A percentile compares a stretch with the other conserved stretches of the same genome.
Evolutionary conservation across 495 filamentous ascomycete species (phyloP).

Genomic region (Hypoxylon subgilvum): DNA sequence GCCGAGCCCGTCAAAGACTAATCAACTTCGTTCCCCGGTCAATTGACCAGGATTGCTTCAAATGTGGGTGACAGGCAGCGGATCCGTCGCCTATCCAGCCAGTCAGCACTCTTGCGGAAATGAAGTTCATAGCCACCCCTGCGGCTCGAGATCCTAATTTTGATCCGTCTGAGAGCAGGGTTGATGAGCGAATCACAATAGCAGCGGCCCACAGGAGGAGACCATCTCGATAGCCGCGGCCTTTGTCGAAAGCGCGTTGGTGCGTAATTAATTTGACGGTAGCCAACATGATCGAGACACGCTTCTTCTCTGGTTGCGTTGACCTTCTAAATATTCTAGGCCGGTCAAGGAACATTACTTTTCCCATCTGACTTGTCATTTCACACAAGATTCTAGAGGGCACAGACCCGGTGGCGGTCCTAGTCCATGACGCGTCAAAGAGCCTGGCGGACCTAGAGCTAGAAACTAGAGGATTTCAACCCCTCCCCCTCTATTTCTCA

Average conservation of each 20-base stretch:
- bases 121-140: conserved; percentile 29
- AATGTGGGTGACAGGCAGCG: conserved; percentile 21
- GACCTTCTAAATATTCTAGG: not conserved
- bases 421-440: conserved; percentile 7
- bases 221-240: conserved; percentile 27
- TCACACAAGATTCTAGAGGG: conserved; percentile 7
- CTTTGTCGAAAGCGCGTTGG: conserved; percentile 20
- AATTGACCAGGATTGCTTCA: conserved; percentile 1
- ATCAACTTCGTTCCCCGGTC: conserved; percentile 1
- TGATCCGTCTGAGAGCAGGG: not conserved
- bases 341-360: not conserved
- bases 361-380: not conserved
- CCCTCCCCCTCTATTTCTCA: conserved; percentile 21
- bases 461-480: conserved; percentile 13
- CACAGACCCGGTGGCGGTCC: conserved; percentile 21
- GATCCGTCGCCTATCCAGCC: conserved; percentile 31
- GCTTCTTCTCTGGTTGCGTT: conserved; percentile 11
- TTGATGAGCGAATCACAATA: conserved; percentile 12
- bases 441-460: conserved; percentile 3
- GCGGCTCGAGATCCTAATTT: conserved; percentile 26
- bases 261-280: conserved; percentile 35
- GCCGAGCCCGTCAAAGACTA: not conserved
- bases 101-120: conserved; percentile 24
- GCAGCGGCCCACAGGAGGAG: conserved; percentile 10
- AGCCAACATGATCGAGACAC: conserved; percentile 29